Conservation (phyloP, 345 rosid genomes). For the Eucalyptus sp. region DNA sequence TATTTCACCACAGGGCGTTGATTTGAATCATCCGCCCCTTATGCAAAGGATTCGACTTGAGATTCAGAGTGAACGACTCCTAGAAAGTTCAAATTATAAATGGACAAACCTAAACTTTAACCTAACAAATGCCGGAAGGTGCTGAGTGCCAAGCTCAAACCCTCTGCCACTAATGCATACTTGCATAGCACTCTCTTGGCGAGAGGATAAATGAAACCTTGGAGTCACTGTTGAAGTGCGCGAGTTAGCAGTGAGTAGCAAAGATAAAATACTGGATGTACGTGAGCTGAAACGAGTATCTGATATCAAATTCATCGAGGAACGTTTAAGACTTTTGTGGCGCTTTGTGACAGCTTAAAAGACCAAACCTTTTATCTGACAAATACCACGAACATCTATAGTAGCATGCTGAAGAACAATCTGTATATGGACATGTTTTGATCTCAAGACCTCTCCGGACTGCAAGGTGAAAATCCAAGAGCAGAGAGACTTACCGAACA, state of each 20-base stretch:
- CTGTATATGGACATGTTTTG: background rate
- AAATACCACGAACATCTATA: background rate
- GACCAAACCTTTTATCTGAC: background rate
- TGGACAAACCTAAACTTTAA: background rate
- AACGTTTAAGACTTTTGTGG: background rate
- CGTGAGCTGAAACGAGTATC: background rate
- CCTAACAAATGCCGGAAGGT: background rate
- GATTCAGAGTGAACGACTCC: background rate
- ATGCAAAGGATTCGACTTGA: background rate
- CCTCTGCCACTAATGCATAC: background rate
- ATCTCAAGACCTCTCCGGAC: background rate
- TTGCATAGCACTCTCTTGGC: background rate
- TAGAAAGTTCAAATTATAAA: background rate
- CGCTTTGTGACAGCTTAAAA: background rate
- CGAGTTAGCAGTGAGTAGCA: background rate
- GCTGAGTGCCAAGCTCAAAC: background rate
- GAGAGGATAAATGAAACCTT: background rate
- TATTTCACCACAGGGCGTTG: background rate
- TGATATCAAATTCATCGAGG: background rate
- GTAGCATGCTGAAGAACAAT: background rate
- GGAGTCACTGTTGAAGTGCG: background rate
- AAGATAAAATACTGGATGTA: background rate
- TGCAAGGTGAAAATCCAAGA: background rate
- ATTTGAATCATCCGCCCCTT: background rate
- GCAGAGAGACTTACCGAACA: conserved; percentile 19